These are phyloP conservation scores for Fomitopsis serialis DNA, from an alignment of 768 basidiomycete species.

Conservation along the genomic window DNA sequence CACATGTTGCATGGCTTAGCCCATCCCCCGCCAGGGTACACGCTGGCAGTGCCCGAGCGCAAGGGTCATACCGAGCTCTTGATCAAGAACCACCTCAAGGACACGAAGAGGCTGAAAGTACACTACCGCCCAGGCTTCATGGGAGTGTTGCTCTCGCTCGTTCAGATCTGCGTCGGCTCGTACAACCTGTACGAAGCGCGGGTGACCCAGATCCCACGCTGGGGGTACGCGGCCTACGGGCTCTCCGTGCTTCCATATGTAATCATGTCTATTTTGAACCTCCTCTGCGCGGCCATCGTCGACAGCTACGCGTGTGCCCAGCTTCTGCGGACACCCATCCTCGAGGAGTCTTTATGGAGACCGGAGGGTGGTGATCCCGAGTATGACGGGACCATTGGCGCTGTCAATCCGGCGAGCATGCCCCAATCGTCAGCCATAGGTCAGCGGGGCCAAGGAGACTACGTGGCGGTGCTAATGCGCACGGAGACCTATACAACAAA, in stretches of 20 bases:
- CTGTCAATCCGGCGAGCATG: too few species aligned
- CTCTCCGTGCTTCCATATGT: background rate
- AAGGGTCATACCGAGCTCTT: background rate
- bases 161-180: background rate
- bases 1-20: background rate
- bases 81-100: background rate
- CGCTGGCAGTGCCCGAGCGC: background rate
- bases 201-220: background rate
- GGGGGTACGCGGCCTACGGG: background rate
- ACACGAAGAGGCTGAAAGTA: background rate
- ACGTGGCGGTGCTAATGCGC: too few species aligned
- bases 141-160: background rate
- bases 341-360: background rate
- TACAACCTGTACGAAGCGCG: background rate
- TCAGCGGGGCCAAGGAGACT: too few species aligned
- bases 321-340: background rate
- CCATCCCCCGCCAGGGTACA: background rate
- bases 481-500: too few species aligned
- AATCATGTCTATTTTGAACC: background rate
- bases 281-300: background rate
- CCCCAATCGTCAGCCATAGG: too few species aligned
- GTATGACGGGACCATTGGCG: background rate
- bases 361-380: background rate
- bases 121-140: background rate
- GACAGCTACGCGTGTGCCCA: background rate